Evolutionary conservation across 2,329 filamentous ascomycete genomes (phyloP), one percentile per base, ranked within the genome.

Genomic region (Conoideocrella luteorostrata): DNA sequence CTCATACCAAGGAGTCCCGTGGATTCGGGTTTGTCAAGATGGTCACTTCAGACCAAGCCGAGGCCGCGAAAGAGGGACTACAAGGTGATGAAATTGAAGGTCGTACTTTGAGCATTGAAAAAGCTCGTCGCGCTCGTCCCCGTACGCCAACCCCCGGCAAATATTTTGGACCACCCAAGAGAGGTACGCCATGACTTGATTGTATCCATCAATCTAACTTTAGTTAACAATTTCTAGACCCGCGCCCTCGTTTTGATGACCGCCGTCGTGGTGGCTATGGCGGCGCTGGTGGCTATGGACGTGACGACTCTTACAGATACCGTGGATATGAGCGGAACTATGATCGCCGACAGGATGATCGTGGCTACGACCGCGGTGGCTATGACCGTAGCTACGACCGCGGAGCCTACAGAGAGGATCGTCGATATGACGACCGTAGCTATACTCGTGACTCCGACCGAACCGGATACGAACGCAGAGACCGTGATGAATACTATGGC

Each of bases 11-110:
- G 71, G 93, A 98, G 70, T 97, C 91, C 56, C 93, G 93, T 68
- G 93, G 93, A 54, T 98, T 98, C 55, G 93, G 93, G 45, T 98
- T 98, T 72, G 93, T 98, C 65, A 97, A 98, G 75, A 97, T 98
- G 91, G 82, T 89, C 48, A 94, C 88, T 46, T 80, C 88, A 39
- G 91, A 97, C 44, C 87, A 95, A 68, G 93, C 93, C 52, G 93
- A 98, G 67, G 90, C 93, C 55, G 93, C 93, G 55, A 95, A 93
- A 74, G 93, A 97, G 60, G 91, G 87, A 43, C 78, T 98, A 24
- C 91, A 97, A 67, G 91, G 91, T 61, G 91, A 97, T 67, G 80
- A 88, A 55, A 89, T 96, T 53, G 91, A 98, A 62, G 93, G 93
- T 49, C 86, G 93, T 57, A 96, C 90, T 49, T 72, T 98, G 59